A percentile compares a stretch with the other conserved stretches of the same genome.
phyloP scores from a whole-genome alignment of 768 basidiomycete species.

The Dendrothele bispora region DNA sequence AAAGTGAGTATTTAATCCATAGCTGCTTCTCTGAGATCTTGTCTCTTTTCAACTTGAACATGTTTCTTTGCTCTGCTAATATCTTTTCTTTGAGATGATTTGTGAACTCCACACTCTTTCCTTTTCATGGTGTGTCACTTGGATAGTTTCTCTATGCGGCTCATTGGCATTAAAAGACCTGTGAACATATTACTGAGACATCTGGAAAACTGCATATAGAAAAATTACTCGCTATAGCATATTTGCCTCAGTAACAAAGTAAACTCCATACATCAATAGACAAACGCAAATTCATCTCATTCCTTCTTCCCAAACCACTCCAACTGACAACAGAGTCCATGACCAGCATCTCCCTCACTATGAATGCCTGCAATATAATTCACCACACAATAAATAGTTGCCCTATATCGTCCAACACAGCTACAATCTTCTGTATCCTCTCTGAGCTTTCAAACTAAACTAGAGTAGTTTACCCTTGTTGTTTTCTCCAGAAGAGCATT shows the following conservation, averaged over 20 bases:
- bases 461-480: not conserved
- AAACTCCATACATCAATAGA: slow-evolving; percentile 1
- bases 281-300: slow-evolving; percentile 3
- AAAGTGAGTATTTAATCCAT: no score
- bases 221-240: not conserved
- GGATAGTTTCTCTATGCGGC: not conserved
- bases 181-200: not conserved
- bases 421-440: not conserved
- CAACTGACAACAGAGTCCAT: not conserved
- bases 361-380: slow-evolving; percentile 1
- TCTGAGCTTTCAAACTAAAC: not conserved
- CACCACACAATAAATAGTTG: not conserved
- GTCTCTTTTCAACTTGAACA: no score
- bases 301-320: not conserved
- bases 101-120: no score
- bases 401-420: not conserved
- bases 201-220: not conserved
- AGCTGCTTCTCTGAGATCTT: no score
- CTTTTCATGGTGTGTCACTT: no score
- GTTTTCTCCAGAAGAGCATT: not conserved
- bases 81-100: no score
- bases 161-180: not conserved
- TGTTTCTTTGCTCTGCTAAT: no score
- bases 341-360: not conserved
- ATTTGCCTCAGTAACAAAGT: not conserved